Percentiles rank a stretch among this genome's conserved stretches.
Conservation (phyloP, 2,329 filamentous ascomycete species). For the Arthrocladium fulminans region DNA sequence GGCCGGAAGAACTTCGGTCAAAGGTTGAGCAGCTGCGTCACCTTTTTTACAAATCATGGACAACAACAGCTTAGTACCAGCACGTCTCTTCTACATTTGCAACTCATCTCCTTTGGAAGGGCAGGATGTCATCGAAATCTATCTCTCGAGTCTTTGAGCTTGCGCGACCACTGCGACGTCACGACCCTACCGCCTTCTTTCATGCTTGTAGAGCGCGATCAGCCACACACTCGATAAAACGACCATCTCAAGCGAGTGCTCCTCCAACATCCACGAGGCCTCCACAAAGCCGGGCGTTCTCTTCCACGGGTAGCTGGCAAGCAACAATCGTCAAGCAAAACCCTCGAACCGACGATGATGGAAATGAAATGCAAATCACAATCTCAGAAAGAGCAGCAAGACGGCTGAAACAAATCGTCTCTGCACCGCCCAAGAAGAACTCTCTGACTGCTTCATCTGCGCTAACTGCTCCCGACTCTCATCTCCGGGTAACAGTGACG, state of each 20-base stretch:
- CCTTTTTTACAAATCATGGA: background rate
- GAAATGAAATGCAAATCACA: constrained; percentile 71
- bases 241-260: background rate
- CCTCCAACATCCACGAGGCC: background rate
- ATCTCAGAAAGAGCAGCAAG: constrained; percentile 77
- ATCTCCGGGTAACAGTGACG: constrained; percentile 85
- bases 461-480: constrained; percentile 53
- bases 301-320: background rate
- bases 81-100: background rate
- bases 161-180: constrained; percentile 6
- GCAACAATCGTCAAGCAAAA: constrained; percentile 49
- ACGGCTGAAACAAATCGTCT: constrained; percentile 70
- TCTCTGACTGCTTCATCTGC: constrained; percentile 32
- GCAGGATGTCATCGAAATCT: background rate
- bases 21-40: constrained; percentile 2
- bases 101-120: background rate
- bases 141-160: constrained; percentile 2
- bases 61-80: background rate
- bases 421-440: constrained; percentile 44
- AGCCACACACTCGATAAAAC: background rate
- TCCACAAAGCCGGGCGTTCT: background rate
- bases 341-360: constrained; percentile 70
- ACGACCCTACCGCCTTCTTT: constrained; percentile 17
- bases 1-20: background rate
- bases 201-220: constrained; percentile 13